These are phyloP conservation scores for Candida ficus DNA, from an alignment of 805 yeast genomes.

Conservation along the genomic window DNA sequence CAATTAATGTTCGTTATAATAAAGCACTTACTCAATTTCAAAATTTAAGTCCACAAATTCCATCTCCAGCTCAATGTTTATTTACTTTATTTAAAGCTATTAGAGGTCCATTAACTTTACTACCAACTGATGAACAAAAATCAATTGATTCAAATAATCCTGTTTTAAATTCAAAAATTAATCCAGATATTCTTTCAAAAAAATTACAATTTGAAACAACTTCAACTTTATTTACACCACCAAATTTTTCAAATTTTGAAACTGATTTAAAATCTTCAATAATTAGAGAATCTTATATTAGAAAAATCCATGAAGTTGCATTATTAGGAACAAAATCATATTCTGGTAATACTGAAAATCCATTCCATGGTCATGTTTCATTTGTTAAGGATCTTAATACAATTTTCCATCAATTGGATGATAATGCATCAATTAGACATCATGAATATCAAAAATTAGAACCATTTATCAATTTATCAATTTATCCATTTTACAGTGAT, in stretches of 20 bases:
- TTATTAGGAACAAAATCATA: slow-evolving; percentile 36
- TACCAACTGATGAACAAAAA: slow-evolving; percentile 40
- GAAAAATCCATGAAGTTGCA: slow-evolving; percentile 50
- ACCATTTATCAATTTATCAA: slow-evolving; percentile 42
- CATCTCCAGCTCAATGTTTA: slow-evolving; percentile 55
- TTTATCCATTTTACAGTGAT: slow-evolving; percentile 45
- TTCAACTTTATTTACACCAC: slow-evolving; percentile 40
- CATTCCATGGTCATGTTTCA: slow-evolving; percentile 24
- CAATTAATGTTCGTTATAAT: slow-evolving; percentile 48
- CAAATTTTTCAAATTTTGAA: slow-evolving; percentile 33
- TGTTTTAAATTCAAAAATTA: slow-evolving; percentile 50
- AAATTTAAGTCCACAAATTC: slow-evolving; percentile 29
- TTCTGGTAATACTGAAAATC: slow-evolving; percentile 21
- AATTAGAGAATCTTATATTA: slow-evolving; percentile 43
- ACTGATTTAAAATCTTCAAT: slow-evolving; percentile 28
- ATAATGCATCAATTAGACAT: slow-evolving; percentile 22
- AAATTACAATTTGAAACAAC: slow-evolving; percentile 40
- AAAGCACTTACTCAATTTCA: slow-evolving; percentile 28
- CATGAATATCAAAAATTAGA: slow-evolving; percentile 25
- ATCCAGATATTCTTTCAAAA: slow-evolving; percentile 44
- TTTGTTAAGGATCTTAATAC: slow-evolving; percentile 23
- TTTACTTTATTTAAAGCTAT: slow-evolving; percentile 57
- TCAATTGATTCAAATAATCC: slow-evolving; percentile 51
- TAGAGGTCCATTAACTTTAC: slow-evolving; percentile 55
- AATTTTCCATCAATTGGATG: slow-evolving; percentile 29